Base-by-base conservation (phyloP, 2,329 filamentous ascomycete species). In the Exserohilum rostratum region DNA sequence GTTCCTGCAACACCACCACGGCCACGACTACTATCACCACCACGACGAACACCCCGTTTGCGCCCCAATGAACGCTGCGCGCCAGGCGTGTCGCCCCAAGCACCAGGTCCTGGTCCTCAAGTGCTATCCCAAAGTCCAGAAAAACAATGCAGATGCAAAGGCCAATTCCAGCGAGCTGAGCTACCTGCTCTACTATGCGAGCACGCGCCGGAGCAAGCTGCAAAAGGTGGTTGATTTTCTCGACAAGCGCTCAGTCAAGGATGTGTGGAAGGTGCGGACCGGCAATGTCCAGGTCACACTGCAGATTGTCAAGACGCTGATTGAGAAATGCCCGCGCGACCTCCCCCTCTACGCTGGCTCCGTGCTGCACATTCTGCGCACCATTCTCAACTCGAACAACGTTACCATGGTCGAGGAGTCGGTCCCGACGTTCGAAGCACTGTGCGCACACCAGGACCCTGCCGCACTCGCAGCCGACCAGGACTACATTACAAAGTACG, bases 121-220 rank as follows among this genome's bases (percentile, higher is more conserved):
- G 80, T 98, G 93, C 82, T 99, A 97, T 76, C 95, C 95, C 35
- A 89, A 90, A 66, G 93, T 90, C 61, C 90, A 90, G 62, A 98
- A 97, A 79, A 91, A 91, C 66, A 70, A 75, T 59, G 89, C 93
- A 73, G 91, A 96, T 70, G 91, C 96, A 71, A 96, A 93, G 78
- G 93, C 95, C 39, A 98, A 98, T 78, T 91, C 91, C 64, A 96
- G 91, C 78, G 95, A 99, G 81, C 86, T 99, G 60, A 96, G 91
- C 77, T 98, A 98, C 75, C 85, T 99, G 62, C 86, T 98, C 50
- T 98, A 96, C 83, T 98, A 99, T 81, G 92, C 91, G 58, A 96
- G 90, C 72, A 96, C 93, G 66, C 90, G 93, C 57, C 88, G 91
- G 62, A 93, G 90, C 77, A 99, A 98, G 83, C 87, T 98, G 67